A percentile compares a stretch with the other conserved stretches of the same genome.
phyloP scores from a whole-genome alignment of 306 rosid species.

The Abrus precatorius region DNA sequence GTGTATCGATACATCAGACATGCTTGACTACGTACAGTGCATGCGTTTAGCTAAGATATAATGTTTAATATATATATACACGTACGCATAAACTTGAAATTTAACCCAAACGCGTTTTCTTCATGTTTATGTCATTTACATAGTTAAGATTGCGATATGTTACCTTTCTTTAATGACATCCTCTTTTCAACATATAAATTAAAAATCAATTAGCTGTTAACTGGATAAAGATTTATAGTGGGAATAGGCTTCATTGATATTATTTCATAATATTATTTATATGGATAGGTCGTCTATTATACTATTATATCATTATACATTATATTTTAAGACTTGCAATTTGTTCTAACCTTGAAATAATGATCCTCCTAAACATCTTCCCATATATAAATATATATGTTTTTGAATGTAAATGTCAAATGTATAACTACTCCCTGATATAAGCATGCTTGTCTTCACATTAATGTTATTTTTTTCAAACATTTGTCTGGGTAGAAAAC shows the following conservation, averaged over 20 bases:
- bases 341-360: not conserved
- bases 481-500: constrained; percentile 6
- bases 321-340: not conserved
- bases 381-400: not conserved
- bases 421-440: constrained; percentile 11
- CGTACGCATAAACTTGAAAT: too few relatives aligned
- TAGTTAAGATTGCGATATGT: not conserved
- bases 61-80: too few relatives aligned
- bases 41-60: not conserved
- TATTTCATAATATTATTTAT: too few relatives aligned
- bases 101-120: too few relatives aligned
- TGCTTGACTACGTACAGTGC: not conserved
- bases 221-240: not conserved
- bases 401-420: constrained; percentile 2
- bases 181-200: not conserved
- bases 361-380: not conserved
- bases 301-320: too few relatives aligned
- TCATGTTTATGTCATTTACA: not conserved
- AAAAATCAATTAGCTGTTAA: not conserved
- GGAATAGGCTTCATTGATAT: too few relatives aligned
- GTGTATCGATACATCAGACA: not conserved
- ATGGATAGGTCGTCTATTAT: too few relatives aligned
- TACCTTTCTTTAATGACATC: not conserved
- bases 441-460: constrained; percentile 3
- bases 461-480: not conserved